Conservation (phyloP, 2,329 filamentous ascomycete species). For the Monilinia vaccinii-corymbosi region DNA sequence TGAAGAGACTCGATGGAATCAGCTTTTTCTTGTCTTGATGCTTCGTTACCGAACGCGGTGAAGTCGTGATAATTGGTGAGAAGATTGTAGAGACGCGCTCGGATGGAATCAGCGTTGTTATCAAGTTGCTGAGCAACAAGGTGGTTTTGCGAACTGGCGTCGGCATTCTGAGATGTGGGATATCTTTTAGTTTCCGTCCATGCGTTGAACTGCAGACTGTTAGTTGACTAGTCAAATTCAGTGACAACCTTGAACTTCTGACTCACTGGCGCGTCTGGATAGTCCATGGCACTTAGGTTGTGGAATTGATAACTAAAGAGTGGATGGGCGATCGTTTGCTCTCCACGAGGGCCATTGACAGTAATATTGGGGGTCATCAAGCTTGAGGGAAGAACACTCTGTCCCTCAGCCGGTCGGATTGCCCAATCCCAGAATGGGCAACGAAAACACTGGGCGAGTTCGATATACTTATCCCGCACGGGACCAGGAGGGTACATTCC, state of each 20-base stretch:
- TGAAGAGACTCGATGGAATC: conserved; percentile 60
- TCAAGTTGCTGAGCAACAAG: conserved; percentile 44
- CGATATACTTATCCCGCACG: conserved; percentile 35
- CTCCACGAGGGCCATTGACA: conserved; percentile 43
- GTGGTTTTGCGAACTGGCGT: conserved; percentile 50
- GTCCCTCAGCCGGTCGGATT: conserved; percentile 37
- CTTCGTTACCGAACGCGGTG: conserved; percentile 60
- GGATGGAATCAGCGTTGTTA: conserved; percentile 43
- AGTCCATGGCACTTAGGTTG: conserved; percentile 35
- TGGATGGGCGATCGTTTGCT: conserved; percentile 39
- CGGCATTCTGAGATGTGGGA: conserved; percentile 35
- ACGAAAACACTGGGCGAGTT: conserved; percentile 33
- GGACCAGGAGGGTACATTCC: conserved; percentile 19
- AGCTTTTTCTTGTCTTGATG: conserved; percentile 38
- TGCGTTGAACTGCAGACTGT: conserved; percentile 40
- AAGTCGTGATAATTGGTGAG: conserved; percentile 61
- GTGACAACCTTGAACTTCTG: too few species aligned
- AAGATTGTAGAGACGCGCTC: conserved; percentile 57
- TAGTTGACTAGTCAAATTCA: background rate
- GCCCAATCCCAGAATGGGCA: conserved; percentile 43
- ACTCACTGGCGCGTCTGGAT: conserved; percentile 51
- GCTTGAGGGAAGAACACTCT: conserved; percentile 40
- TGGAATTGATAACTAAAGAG: conserved; percentile 44
- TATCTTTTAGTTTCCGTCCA: conserved; percentile 52
- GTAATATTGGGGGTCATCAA: conserved; percentile 37